phyloP scores from a whole-genome alignment of 192 early-diverging fungal genomes.

The Glomus cerebriforme region DNA sequence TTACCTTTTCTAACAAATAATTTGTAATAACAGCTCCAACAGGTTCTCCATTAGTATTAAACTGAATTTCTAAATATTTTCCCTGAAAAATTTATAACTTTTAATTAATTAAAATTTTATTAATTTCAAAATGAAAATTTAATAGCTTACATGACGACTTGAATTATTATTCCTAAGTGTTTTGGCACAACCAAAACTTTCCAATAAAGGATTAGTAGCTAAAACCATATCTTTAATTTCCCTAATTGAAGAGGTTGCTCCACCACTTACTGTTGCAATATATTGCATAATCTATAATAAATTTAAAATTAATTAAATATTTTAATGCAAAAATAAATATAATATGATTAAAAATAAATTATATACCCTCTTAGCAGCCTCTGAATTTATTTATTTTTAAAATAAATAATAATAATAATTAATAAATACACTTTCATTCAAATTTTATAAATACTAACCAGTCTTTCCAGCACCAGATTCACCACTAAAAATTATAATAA shows the following conservation, averaged over 20 bases:
- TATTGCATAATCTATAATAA: constrained; percentile 87
- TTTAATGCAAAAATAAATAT: background rate
- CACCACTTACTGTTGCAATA: constrained; percentile 93
- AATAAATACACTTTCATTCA: too few species aligned
- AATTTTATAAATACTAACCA: constrained; percentile 29
- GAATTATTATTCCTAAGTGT: constrained; percentile 99
- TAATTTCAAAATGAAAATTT: background rate
- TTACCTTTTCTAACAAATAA: constrained; percentile 94
- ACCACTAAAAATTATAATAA: constrained; percentile 54
- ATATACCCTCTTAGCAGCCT: constrained; percentile 78
- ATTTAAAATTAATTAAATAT: background rate
- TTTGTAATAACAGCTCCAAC: constrained; percentile 97
- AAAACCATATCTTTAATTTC: constrained; percentile 98
- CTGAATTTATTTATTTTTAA: constrained; percentile 34
- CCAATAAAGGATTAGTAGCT: constrained; percentile 97
- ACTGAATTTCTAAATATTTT: constrained; percentile 99
- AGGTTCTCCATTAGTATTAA: constrained; percentile 88
- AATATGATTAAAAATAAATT: background rate
- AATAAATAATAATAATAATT: background rate
- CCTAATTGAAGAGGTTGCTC: constrained; percentile 76
- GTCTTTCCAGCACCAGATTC: constrained; percentile 95
- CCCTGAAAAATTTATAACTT: constrained; percentile 55
- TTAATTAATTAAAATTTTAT: background rate
- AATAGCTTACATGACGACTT: constrained; percentile 80
- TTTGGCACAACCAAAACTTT: constrained; percentile 99